Evolutionary conservation across 495 filamentous ascomycete genomes (phyloP).

Genomic region (Podospora appendiculata): DNA sequence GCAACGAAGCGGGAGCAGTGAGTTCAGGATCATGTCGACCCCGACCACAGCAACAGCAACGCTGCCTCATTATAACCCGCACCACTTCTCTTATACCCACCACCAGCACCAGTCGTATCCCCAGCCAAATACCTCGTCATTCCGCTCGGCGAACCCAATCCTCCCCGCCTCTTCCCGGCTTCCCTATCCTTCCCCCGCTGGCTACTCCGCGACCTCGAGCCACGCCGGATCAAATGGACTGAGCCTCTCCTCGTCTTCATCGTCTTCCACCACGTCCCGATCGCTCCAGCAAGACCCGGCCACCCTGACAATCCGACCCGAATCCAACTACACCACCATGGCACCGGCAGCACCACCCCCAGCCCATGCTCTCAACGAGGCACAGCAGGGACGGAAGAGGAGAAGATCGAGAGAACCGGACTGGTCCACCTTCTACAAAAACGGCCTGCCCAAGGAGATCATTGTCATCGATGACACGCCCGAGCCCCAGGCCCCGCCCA

Average conservation of each 20-base stretch:
- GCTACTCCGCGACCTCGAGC: constrained; percentile 25
- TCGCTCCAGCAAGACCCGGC: constrained; percentile 22
- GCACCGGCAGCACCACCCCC: constrained; percentile 21
- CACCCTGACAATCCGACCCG: constrained; percentile 12
- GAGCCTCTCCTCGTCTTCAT: constrained; percentile 13
- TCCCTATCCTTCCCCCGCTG: constrained; percentile 31
- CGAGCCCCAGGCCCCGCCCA: constrained; percentile 43
- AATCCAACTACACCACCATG: constrained; percentile 17
- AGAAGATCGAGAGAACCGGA: constrained; percentile 61
- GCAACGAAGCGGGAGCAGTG: constrained; percentile 14
- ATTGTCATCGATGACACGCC: constrained; percentile 94
- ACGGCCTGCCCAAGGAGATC: constrained; percentile 85
- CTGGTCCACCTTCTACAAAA: constrained; percentile 88
- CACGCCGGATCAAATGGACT: constrained; percentile 30
- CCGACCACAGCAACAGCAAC: constrained; percentile 76
- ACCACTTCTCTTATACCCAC: constrained; percentile 61
- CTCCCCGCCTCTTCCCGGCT: constrained; percentile 43
- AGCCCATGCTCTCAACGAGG: constrained; percentile 20
- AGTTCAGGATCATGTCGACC: constrained; percentile 61
- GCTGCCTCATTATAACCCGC: constrained; percentile 49
- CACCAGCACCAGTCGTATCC: constrained; percentile 50
- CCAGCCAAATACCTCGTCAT: constrained; percentile 33
- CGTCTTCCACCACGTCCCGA: constrained; percentile 24
- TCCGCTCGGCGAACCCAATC: constrained; percentile 44
- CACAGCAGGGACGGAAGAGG: constrained; percentile 37